Conservation (phyloP, 1,284 basidiomycete genomes). For the Gomphus bonarii region DNA sequence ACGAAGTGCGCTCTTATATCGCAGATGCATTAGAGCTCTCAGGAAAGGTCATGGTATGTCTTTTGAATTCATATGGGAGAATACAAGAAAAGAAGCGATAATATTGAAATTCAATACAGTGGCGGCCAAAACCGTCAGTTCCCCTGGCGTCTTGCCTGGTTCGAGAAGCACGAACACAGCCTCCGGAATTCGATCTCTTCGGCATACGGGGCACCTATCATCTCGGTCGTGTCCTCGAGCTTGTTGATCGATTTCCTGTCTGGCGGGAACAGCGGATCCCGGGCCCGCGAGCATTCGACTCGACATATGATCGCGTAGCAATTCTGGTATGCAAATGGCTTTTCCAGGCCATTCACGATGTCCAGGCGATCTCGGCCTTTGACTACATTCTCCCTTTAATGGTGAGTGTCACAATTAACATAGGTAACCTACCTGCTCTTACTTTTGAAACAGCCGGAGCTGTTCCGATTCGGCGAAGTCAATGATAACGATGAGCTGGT, state of each 20-base stretch:
- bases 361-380: constrained; percentile 64
- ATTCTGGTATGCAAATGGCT: constrained; percentile 68
- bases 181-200: constrained; percentile 62
- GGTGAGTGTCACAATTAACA: constrained; percentile 29
- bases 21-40: constrained; percentile 67
- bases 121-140: constrained; percentile 59
- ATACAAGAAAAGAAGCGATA: too few relatives aligned
- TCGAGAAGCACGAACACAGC: constrained; percentile 51
- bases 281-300: constrained; percentile 69
- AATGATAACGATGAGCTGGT: constrained; percentile 65
- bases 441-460: constrained; percentile 40
- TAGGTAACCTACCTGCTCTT: background rate
- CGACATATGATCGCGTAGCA: constrained; percentile 71
- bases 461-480: constrained; percentile 66
- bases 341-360: constrained; percentile 60
- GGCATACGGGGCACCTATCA: constrained; percentile 64
- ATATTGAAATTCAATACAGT: constrained; percentile 22
- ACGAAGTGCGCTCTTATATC: constrained; percentile 68
- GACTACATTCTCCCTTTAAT: constrained; percentile 74
- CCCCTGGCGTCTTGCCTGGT: constrained; percentile 64
- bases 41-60: constrained; percentile 57
- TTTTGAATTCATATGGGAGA: background rate
- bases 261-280: constrained; percentile 64
- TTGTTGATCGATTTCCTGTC: constrained; percentile 51
- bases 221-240: constrained; percentile 42